These are phyloP conservation scores for Cercospora brassicicola DNA, from an alignment of 2,329 filamentous ascomycete genomes.

Conservation along the genomic window DNA sequence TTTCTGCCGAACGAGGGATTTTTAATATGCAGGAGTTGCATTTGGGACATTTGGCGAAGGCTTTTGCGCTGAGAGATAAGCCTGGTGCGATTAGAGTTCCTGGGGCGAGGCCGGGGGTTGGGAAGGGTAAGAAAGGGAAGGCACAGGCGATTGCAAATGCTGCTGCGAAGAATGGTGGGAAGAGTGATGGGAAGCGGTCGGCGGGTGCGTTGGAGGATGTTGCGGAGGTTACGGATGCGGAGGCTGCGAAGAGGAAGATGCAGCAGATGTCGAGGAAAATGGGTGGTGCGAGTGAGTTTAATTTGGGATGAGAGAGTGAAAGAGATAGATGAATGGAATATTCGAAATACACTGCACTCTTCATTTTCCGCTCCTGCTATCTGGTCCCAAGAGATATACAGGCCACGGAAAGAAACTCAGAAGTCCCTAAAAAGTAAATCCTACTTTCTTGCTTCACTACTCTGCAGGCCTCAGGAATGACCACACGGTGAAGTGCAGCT, in stretches of 20 bases:
- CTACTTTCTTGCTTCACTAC: background rate
- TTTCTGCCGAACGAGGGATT: conserved; percentile 76
- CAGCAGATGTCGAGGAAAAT: conserved; percentile 52
- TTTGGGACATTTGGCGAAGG: conserved; percentile 89
- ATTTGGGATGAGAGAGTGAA: conserved; percentile 49
- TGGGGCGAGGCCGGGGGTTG: conserved; percentile 52
- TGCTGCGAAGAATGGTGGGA: conserved; percentile 34
- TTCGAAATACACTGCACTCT: background rate
- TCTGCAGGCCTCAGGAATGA: background rate
- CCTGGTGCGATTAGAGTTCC: conserved; percentile 72
- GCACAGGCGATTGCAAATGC: conserved; percentile 37
- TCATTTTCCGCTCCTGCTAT: background rate
- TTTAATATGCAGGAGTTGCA: conserved; percentile 93
- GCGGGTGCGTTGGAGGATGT: conserved; percentile 34
- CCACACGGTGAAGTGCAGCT: background rate
- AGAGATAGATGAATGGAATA: background rate
- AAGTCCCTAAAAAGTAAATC: background rate
- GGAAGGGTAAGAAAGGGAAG: conserved; percentile 48
- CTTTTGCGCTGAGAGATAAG: conserved; percentile 83
- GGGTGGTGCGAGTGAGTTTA: conserved; percentile 58
- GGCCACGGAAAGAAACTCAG: too few species aligned
- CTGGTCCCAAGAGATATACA: background rate
- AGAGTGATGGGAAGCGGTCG: conserved; percentile 31
- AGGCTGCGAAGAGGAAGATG: conserved; percentile 54
- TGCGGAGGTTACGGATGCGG: conserved; percentile 39